Evolutionary conservation across 768 basidiomycete species (phyloP), one percentile per base, ranked within the genome.

Genomic region (Cyathus striatus): DNA sequence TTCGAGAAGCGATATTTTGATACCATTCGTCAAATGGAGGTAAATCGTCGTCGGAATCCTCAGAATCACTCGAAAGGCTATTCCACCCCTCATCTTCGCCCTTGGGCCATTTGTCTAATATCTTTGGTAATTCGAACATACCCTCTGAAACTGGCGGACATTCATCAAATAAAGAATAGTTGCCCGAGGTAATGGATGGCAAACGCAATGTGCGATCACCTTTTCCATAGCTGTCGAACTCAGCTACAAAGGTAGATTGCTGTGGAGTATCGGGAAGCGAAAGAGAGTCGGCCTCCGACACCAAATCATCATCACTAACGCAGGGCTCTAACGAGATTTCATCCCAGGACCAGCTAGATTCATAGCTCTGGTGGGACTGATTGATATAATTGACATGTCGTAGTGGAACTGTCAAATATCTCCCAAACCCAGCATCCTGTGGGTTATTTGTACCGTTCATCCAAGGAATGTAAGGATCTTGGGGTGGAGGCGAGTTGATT

Each of bases 21-120:
- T 66, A 70, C 68, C 70, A 72, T 26, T 64, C 64, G 46, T 72
- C 69, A 26, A 68, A 58, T 10, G 65, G 60, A 45, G 70, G 69
- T 33, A 66, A 64, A 23, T 67, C 68, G 36, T 69, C 67, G 32
- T 65, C 63, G 25, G 61, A 64, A 21, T 63, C 64, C 50, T 61
- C 50, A n/a, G n/a, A n/a, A n/a, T n/a, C n/a, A n/a, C n/a, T n/a
- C n/a, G n/a, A n/a, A n/a, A n/a, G n/a, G n/a, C n/a, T n/a, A n/a
- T n/a, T n/a, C n/a, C n/a, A n/a, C 10, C 3, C 42, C 10, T 48
- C 35, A 21, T 43, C 23, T n/a, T 16, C 21, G 40, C 6, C 17
- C 27, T 30, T 30, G 9, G n/a, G 27, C 7, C 9, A n/a, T 9
- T n/a, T 7, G n/a, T 30, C 27, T 30, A 30, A n/a, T n/a, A n/a